Evolutionary conservation across 108 stramenopile species (phyloP).

Genomic region (Parmales sp.): DNA sequence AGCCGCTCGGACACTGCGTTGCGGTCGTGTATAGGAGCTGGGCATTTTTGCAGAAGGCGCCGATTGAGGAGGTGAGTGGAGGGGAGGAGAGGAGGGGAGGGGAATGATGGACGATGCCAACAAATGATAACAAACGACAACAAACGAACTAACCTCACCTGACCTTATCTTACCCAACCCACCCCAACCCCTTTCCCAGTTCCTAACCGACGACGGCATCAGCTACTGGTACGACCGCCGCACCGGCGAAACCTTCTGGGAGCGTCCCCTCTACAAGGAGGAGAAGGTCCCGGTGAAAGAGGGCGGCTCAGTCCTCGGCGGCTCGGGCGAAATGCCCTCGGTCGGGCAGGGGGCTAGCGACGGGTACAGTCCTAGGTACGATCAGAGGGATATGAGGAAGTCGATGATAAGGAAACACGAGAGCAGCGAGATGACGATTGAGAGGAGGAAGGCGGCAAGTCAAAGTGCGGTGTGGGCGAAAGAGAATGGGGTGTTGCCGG

Average conservation of each 20-base stretch:
- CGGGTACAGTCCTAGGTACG: slow-evolving; percentile 4
- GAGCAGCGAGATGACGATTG: slow-evolving; percentile 4
- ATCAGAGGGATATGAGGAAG: slow-evolving; percentile 12
- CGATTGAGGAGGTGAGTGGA: slow-evolving; percentile 14
- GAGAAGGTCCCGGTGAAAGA: slow-evolving; percentile 34
- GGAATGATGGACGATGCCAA: neutral
- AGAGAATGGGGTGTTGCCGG: neutral
- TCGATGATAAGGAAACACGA: slow-evolving; percentile 7
- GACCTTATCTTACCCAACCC: too few relatives aligned
- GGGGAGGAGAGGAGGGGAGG: slow-evolving; percentile 1
- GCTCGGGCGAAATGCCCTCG: neutral
- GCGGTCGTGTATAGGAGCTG: slow-evolving; percentile 46
- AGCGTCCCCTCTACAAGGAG: slow-evolving; percentile 35
- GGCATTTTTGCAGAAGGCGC: slow-evolving; percentile 43
- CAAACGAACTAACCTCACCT: too few relatives aligned
- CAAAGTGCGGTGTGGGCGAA: slow-evolving; percentile 6
- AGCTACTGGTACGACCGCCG: slow-evolving; percentile 50
- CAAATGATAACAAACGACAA: slow-evolving; percentile 9
- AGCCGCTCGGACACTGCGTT: slow-evolving; percentile 37
- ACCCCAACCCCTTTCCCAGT: too few relatives aligned
- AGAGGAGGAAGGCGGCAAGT: slow-evolving; percentile 8
- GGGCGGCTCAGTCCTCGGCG: slow-evolving; percentile 30
- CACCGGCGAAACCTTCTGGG: slow-evolving; percentile 54
- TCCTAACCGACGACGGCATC: slow-evolving; percentile 40
- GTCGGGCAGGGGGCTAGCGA: slow-evolving; percentile 6